Evolutionary conservation across 169 alveolate species (phyloP), one percentile per base, ranked within the genome.

Genomic region (Sarcocystis neurona): DNA sequence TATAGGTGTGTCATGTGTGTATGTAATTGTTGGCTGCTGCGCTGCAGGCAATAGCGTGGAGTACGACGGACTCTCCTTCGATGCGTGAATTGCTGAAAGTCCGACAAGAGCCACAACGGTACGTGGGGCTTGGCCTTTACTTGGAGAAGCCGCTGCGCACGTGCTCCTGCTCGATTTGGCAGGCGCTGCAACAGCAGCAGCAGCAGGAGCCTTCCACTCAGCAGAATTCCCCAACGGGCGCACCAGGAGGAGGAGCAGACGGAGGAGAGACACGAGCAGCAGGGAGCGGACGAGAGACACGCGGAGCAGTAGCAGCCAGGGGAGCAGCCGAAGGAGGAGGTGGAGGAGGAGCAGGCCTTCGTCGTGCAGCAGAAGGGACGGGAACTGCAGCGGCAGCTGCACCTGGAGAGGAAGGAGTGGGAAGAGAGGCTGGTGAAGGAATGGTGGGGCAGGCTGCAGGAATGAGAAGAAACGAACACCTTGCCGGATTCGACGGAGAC

Each of bases 161-260:
- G 20, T 79, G 87, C 75, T 32, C n/a, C 77, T 79, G 87, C 87
- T 3, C 34, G 48, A n/a, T 72, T 34, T 72, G 82, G 82, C 58
- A 27, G 30, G 82, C 34, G 82, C 34, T 56, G 2, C 12, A 53
- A 23, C 66, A 23, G 12, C 23, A 53, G 12, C 23, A 12, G 66
- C 66, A 53, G 66, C 66, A 53, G 23, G 23, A 23, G 66, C 66
- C 66, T 53, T 15, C 30, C 30, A 53, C 66, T 53, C 3, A 63
- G 75, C 10, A 12, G 75, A 1, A 10, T n/a, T 27, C 82, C 53
- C 2, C 43, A 34, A 2, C n/a, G 58, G 6, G 27, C 58, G n/a
- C 39, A 37, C 50, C 43, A 2, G 37, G 32, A 3, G 27, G 56
- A 43, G 46, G 82, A 37, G 56, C 58, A n/a, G 34, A 4, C 32